Base-by-base conservation (phyloP, 345 rosid species). In the Hevea brasiliensis region DNA sequence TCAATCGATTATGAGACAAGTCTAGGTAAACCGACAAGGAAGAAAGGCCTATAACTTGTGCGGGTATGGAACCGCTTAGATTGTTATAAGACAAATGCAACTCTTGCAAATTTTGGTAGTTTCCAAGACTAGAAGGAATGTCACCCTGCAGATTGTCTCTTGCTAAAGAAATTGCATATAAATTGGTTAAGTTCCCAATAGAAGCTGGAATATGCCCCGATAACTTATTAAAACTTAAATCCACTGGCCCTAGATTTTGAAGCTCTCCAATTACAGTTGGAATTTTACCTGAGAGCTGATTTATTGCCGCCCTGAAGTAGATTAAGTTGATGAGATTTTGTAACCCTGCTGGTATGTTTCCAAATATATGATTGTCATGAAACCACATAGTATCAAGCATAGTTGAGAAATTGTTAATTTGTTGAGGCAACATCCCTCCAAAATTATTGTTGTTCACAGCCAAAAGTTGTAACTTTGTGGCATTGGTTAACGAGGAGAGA, bases 71-170 rank as follows among this genome's bases (percentile, higher is more conserved):
- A 21, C 72, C 67, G 0, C 41, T 77, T 0, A 77, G 67, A 57
- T 71, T 47, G 40, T 71, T 77, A 0, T 37, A 3, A 41, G 55
- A 24, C 21, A 77, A 29, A 65, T 15, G 61, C 45, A 77, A 17
- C 2, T 8, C 0, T 11, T 35, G 14, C 61, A 77, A 18, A 12
- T 65, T 21, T 3, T 51, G 11, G 35, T 71, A 64, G 2, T 77
- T 41, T 13, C 23, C 63, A 6, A 72, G 26, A 67, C 61, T 72
- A n/a, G 72, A 12, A 0, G 76, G 80, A 18, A 77, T 77, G 8
- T 45, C 51, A 10, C 76, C 80, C 18, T 72, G 72, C 14, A 77
- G 23, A 35, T 18, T 59, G 32, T 72, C 72, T 0, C 5, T 17
- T 0, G 55, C 55, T 15, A 50, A 50, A 18, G 21, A 50, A 4